phyloP scores from a whole-genome alignment of 2,329 filamentous ascomycete species.

The Blastomyces parvus region DNA sequence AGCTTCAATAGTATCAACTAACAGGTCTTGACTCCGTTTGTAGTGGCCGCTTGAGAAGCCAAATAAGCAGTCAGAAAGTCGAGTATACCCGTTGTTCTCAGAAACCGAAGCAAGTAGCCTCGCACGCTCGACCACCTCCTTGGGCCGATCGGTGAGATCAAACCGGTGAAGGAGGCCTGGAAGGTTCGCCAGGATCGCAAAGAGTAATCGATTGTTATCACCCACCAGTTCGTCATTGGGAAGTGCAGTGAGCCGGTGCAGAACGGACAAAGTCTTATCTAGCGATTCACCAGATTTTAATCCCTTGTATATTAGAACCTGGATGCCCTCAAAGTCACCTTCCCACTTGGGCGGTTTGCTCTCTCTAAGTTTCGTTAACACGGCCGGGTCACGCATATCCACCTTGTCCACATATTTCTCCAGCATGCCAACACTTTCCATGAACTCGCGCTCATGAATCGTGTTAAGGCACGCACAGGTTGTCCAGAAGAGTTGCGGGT shows the following conservation, averaged over 20 bases:
- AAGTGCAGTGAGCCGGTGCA: constrained; percentile 69
- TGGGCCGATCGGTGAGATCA: constrained; percentile 48
- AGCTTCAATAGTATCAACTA: constrained; percentile 62
- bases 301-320: constrained; percentile 81
- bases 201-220: constrained; percentile 70
- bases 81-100: constrained; percentile 58
- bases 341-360: constrained; percentile 82
- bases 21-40: constrained; percentile 62
- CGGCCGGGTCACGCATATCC: constrained; percentile 60
- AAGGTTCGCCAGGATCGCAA: constrained; percentile 82
- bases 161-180: constrained; percentile 74
- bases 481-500: constrained; percentile 96
- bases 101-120: constrained; percentile 62
- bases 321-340: constrained; percentile 74
- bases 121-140: constrained; percentile 52
- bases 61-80: constrained; percentile 59
- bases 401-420: constrained; percentile 76
- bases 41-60: constrained; percentile 61
- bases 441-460: constrained; percentile 89
- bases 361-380: constrained; percentile 63
- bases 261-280: constrained; percentile 62
- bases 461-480: constrained; percentile 93
- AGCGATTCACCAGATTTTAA: constrained; percentile 77
- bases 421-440: constrained; percentile 85
- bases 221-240: constrained; percentile 75